Evolutionary conservation across 2,329 filamentous ascomycete species (phyloP), one percentile per base, ranked within the genome.

Genomic region (Nannizziopsis arthrosporioides): DNA sequence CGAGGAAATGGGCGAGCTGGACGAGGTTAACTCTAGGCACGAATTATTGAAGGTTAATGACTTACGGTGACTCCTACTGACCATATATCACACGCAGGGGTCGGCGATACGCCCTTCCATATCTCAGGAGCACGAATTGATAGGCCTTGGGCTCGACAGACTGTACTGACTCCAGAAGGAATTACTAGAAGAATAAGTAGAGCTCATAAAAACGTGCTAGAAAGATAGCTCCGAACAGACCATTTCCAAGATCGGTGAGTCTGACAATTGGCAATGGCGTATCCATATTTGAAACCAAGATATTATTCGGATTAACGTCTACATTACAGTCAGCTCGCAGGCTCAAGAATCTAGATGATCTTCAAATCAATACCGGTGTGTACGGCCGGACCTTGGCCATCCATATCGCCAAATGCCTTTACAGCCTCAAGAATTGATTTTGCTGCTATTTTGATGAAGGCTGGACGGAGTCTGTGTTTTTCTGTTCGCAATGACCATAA

Each of bases 61-160:
- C 49, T 36, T 37, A 54, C 52, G 38, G 42, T 51, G 39, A 54
- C 46, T 9, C 49, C 52, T 32, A 52, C 40, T 39, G 52, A 54
- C 52, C 52, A 54, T 9, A 54, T 37, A 19, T 54, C 43, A 38
- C 50, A 54, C 1, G 49, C 35, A 9, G 52, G 49, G 1, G 19
- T 38, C 14, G 47, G 42, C 7, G 22, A 19, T 5, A 42, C 11
- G 17, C 52, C 50, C 42, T 44, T 52, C 52, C 52, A 54, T n/a
- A 48, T 42, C 32, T 54, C 52, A n/a, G 52, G 49, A 2, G 52
- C 52, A 19, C 49, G 46, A n/a, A 52, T 50, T 22, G 39, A n/a
- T 14, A 48, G 15, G 1, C 52, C 44, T 38, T 54, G 52, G 5
- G 48, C 5, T 19, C 48, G 44, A 14, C 22, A 27, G 12, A 39